Evolutionary conservation across 768 basidiomycete species (phyloP).

Genomic region (Roridomyces roridus): DNA sequence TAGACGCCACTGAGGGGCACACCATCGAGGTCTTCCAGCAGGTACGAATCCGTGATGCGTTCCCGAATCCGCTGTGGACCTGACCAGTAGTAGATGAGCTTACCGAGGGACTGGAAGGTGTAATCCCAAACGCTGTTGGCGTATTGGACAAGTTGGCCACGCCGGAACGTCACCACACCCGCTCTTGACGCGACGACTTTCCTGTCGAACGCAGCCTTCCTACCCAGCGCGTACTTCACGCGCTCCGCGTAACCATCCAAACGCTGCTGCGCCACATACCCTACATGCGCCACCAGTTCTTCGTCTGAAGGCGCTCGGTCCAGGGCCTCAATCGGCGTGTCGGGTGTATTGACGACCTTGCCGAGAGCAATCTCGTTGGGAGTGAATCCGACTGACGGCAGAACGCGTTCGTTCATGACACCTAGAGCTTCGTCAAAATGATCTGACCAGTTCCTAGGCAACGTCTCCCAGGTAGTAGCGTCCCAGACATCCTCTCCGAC

Average conservation of each 20-base stretch:
- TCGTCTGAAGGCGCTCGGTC: not conserved
- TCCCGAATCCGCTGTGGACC: conserved; percentile 20
- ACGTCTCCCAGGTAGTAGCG: too few species aligned
- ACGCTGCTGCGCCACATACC: conserved; percentile 36
- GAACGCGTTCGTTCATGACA: conserved; percentile 27
- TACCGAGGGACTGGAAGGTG: conserved; percentile 33
- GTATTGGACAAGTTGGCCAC: too few species aligned
- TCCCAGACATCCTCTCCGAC: conserved; percentile 23
- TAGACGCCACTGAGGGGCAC: not conserved
- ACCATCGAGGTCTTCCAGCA: conserved; percentile 11
- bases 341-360: conserved; percentile 33
- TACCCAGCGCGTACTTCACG: conserved; percentile 25
- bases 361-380: conserved; percentile 39
- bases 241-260: conserved; percentile 34
- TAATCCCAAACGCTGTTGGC: too few species aligned
- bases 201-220: conserved; percentile 36
- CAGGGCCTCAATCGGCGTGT: conserved; percentile 9
- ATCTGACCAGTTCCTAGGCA: conserved; percentile 33
- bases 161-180: conserved; percentile 31
- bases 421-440: conserved; percentile 25
- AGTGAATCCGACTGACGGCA: conserved; percentile 25
- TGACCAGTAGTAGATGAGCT: conserved; percentile 40
- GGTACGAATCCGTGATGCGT: conserved; percentile 21
- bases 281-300: conserved; percentile 30
- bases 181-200: conserved; percentile 15